Conservation (phyloP, 352 stramenopile species). For the Globisporangium barbulae region DNA sequence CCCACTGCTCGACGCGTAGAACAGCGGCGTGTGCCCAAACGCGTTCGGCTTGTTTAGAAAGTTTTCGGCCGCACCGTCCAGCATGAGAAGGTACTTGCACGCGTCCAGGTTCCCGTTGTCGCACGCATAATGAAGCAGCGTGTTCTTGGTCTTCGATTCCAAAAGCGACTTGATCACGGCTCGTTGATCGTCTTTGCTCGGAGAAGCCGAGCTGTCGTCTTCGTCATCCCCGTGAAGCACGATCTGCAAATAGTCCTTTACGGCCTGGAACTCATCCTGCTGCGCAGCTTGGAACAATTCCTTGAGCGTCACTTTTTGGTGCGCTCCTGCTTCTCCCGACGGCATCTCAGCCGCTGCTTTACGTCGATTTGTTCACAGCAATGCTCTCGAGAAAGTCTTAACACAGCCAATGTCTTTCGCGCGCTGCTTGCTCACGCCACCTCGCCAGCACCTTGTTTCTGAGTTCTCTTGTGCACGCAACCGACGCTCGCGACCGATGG, state of each 20-base stretch:
- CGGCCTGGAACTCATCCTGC: constrained; percentile 61
- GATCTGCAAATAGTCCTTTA: constrained; percentile 56
- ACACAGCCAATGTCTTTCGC: background rate
- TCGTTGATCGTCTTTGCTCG: constrained; percentile 5
- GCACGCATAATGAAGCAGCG: constrained; percentile 75
- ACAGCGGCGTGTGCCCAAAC: constrained; percentile 76
- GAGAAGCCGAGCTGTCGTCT: background rate
- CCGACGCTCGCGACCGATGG: constrained; percentile 13
- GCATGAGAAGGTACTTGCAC: constrained; percentile 82
- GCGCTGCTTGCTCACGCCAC: background rate
- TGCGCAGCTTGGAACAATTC: constrained; percentile 69
- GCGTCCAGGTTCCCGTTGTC: constrained; percentile 81
- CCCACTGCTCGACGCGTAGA: constrained; percentile 74
- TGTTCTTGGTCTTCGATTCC: constrained; percentile 69
- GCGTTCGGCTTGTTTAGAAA: constrained; percentile 77
- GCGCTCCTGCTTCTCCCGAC: background rate
- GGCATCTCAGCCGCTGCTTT: constrained; percentile 5
- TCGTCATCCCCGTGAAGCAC: constrained; percentile 33
- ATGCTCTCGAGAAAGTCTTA: background rate
- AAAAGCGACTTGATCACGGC: constrained; percentile 37
- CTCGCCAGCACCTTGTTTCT: background rate
- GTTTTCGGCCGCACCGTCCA: constrained; percentile 42
- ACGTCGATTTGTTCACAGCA: background rate
- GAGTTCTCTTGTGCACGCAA: background rate
- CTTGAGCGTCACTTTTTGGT: constrained; percentile 37